phyloP scores from a whole-genome alignment of 176 grass and related monocot species.

The Cenchrus americanus region DNA sequence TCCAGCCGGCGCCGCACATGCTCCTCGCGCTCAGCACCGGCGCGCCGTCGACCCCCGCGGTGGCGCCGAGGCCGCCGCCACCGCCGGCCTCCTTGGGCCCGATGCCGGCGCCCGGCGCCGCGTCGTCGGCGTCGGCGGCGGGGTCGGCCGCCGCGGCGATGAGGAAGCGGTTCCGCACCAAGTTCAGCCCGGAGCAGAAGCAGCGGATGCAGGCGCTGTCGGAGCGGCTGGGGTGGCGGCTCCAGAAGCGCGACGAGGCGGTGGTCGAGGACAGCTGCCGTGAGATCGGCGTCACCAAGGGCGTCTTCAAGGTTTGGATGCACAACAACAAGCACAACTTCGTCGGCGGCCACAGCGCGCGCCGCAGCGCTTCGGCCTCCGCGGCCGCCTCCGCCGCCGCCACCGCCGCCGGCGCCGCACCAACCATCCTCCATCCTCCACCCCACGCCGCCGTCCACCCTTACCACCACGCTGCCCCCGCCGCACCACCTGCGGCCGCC shows the following conservation, averaged over 20 bases:
- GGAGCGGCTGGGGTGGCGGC: constrained; percentile 76
- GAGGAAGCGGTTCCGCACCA: constrained; percentile 79
- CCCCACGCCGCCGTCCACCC: not conserved
- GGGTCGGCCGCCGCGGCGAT: not conserved
- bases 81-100: not conserved
- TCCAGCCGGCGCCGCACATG: constrained; percentile 64
- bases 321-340: constrained; percentile 99
- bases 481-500: not conserved
- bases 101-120: not conserved
- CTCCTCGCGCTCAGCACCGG: constrained; percentile 58
- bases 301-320: constrained; percentile 99
- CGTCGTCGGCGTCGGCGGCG: too few relatives aligned
- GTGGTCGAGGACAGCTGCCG: constrained; percentile 68
- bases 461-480: not conserved
- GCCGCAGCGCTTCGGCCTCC: constrained; percentile 12
- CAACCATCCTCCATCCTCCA: not conserved
- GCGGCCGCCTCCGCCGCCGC: too few relatives aligned
- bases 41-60: not conserved
- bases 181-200: constrained; percentile 90
- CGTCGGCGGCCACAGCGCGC: constrained; percentile 55
- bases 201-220: constrained; percentile 82
- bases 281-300: constrained; percentile 75
- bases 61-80: not conserved
- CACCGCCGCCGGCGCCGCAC: not conserved
- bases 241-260: constrained; percentile 79